These are phyloP conservation scores for Coniochaeta prunicola DNA, from an alignment of 2,329 filamentous ascomycete genomes.

Conservation along the genomic window DNA sequence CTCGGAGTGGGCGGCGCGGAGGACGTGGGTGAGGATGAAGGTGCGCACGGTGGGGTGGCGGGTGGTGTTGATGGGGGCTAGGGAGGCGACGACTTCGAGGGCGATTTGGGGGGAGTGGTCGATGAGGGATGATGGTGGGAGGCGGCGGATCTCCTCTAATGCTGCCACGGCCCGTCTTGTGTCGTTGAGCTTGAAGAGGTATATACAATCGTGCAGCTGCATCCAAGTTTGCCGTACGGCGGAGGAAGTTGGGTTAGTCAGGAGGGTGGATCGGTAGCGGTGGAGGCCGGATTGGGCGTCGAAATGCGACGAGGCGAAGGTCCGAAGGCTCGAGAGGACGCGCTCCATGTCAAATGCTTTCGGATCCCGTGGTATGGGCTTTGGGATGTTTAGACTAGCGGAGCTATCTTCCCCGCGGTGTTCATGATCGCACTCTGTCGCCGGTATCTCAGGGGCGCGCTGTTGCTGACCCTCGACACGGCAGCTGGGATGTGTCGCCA, in stretches of 20 bases:
- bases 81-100: not conserved
- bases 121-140: not conserved
- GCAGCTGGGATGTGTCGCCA: not conserved
- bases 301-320: not conserved
- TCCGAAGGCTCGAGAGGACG: not conserved
- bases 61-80: not conserved
- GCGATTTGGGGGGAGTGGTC: not conserved
- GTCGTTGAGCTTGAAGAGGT: constrained; percentile 1
- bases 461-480: not conserved
- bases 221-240: not conserved
- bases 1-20: not conserved
- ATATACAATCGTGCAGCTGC: constrained; percentile 1
- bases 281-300: not conserved
- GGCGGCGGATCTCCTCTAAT: not conserved
- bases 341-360: not conserved
- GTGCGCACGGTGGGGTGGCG: not conserved
- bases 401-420: not conserved
- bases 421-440: not conserved
- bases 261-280: not conserved
- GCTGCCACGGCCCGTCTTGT: not conserved
- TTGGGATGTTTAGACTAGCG: not conserved
- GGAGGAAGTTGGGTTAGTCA: not conserved
- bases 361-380: not conserved
- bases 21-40: not conserved
- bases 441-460: not conserved